Evolutionary conservation across 2,329 filamentous ascomycete species (phyloP).

Genomic region (Colletotrichum melonis): DNA sequence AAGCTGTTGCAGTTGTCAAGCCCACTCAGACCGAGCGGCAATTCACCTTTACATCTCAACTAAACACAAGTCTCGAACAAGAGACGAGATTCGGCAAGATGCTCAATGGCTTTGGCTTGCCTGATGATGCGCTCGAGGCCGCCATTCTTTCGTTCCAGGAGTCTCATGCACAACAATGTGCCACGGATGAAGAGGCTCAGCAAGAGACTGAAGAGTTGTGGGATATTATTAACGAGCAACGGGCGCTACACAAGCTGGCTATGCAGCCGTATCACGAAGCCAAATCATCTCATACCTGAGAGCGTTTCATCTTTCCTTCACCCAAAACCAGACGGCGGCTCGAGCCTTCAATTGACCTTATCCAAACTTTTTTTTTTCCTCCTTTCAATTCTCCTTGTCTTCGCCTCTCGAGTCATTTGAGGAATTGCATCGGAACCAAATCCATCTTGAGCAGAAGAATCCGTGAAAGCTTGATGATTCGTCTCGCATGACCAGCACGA

Average conservation of each 20-base stretch:
- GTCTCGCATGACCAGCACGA: constrained; percentile 29
- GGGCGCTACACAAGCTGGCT: constrained; percentile 47
- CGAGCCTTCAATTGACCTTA: constrained; percentile 35
- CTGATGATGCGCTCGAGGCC: constrained; percentile 57
- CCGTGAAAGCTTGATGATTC: constrained; percentile 3
- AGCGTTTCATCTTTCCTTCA: constrained; percentile 28
- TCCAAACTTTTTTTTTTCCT: constrained; percentile 26
- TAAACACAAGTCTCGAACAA: constrained; percentile 57
- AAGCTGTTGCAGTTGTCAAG: constrained; percentile 77
- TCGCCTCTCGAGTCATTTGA: constrained; percentile 18
- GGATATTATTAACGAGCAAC: constrained; percentile 53
- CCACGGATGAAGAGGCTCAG: constrained; percentile 36
- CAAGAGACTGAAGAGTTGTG: constrained; percentile 51
- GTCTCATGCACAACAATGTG: constrained; percentile 45
- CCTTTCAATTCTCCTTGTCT: neutral
- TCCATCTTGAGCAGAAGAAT: constrained; percentile 17
- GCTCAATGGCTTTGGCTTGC: constrained; percentile 59
- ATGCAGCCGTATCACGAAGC: constrained; percentile 43
- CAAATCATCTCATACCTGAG: constrained; percentile 36
- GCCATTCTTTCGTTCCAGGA: constrained; percentile 58
- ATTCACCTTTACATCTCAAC: constrained; percentile 75
- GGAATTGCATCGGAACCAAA: constrained; percentile 10
- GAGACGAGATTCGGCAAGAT: constrained; percentile 58
- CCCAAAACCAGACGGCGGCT: constrained; percentile 24
- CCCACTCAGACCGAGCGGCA: constrained; percentile 76